Evolutionary conservation across 805 yeast species (phyloP).

Genomic region (Wickerhamomyces silvicola): DNA sequence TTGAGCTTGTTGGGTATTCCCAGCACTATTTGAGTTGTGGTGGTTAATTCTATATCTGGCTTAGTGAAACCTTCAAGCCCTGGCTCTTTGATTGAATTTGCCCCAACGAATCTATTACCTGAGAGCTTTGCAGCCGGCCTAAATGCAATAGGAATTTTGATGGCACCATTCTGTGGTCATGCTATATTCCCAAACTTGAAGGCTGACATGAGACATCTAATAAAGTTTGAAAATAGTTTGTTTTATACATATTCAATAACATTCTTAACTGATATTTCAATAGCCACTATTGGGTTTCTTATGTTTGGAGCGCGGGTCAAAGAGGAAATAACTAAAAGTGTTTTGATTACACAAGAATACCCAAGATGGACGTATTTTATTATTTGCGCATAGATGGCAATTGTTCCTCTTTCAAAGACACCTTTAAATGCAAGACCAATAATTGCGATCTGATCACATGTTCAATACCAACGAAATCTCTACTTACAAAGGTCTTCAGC

Average conservation of each 20-base stretch:
- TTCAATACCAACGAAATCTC: constrained; percentile 25
- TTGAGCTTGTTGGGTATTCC: constrained; percentile 65
- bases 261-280: constrained; percentile 50
- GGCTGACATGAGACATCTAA: constrained; percentile 65
- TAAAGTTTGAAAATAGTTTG: constrained; percentile 47
- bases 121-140: constrained; percentile 41
- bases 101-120: constrained; percentile 68
- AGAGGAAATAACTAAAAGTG: constrained; percentile 74
- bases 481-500: constrained; percentile 14
- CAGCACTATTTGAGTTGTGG: constrained; percentile 60
- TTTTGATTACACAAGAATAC: constrained; percentile 59
- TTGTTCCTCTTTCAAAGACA: constrained; percentile 77
- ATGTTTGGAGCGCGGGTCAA: constrained; percentile 73
- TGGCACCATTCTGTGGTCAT: constrained; percentile 86
- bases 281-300: constrained; percentile 62
- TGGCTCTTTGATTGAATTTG: constrained; percentile 63
- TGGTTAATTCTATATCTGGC: constrained; percentile 57
- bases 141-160: constrained; percentile 57
- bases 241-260: constrained; percentile 55
- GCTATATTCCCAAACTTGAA: constrained; percentile 72
- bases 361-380: constrained; percentile 54
- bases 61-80: constrained; percentile 53
- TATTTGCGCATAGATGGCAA: constrained; percentile 65
- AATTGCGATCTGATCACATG: constrained; percentile 57
- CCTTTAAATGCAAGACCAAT: constrained; percentile 83